A percentile compares a stretch with the other conserved stretches of the same genome.
These are phyloP conservation scores for Royoungia palumana DNA, from an alignment of 768 basidiomycete species.

Conservation along the genomic window DNA sequence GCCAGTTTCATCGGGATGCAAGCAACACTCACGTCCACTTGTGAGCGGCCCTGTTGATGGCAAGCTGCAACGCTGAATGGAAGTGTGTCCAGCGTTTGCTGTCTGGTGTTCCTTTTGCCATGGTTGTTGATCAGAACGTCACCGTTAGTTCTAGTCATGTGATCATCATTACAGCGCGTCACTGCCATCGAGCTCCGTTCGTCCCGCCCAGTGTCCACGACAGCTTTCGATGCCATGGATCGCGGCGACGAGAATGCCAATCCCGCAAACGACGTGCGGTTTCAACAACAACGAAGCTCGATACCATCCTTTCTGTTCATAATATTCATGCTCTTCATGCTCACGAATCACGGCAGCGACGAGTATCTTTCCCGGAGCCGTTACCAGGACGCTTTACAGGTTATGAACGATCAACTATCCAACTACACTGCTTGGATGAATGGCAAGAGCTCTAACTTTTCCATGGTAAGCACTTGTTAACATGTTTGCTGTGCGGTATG, in stretches of 20 bases:
- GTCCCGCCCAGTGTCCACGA: neutral
- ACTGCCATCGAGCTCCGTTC: neutral
- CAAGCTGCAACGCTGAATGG: conserved; percentile 50
- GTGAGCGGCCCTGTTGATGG: conserved; percentile 48
- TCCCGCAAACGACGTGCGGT: conserved; percentile 9
- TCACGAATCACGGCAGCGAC: conserved; percentile 71
- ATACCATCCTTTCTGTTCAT: conserved; percentile 74
- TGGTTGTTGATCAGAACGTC: conserved; percentile 1
- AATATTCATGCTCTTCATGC: conserved; percentile 71
- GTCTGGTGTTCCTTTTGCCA: conserved; percentile 24
- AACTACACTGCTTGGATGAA: conserved; percentile 78
- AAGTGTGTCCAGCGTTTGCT: conserved; percentile 52
- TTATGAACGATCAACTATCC: conserved; percentile 55
- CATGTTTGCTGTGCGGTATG: neutral
- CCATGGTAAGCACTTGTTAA: conserved; percentile 44
- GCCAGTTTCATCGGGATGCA: neutral
- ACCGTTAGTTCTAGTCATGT: conserved; percentile 17
- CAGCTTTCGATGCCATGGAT: conserved; percentile 25
- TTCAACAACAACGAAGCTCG: conserved; percentile 47
- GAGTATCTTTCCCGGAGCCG: conserved; percentile 61
- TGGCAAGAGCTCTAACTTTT: conserved; percentile 62
- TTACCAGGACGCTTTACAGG: conserved; percentile 61
- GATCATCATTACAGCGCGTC: conserved; percentile 7
- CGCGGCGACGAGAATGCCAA: conserved; percentile 23
- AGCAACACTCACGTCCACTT: conserved; percentile 48